phyloP scores from a whole-genome alignment of 176 grass and related monocot species.

The Bonia amplexicaulis region DNA sequence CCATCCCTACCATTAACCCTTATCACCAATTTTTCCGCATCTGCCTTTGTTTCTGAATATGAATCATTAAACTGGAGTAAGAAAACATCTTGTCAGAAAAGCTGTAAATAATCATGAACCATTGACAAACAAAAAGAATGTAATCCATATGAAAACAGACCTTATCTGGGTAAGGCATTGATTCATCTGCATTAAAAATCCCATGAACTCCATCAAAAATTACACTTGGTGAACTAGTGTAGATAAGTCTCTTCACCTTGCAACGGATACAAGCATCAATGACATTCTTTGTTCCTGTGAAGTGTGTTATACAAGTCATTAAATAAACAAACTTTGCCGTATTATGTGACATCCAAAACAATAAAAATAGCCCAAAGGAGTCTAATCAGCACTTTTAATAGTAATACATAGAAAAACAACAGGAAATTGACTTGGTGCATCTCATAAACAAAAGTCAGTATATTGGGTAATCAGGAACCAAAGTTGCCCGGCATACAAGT shows the following conservation, averaged over 20 bases:
- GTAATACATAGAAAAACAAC: background rate
- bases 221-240: conserved; percentile 97
- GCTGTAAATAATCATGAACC: background rate
- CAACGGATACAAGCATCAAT: conserved; percentile 75
- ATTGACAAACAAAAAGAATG: conserved; percentile 27
- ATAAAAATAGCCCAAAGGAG: background rate
- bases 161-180: conserved; percentile 84
- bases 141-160: conserved; percentile 29
- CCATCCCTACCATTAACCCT: conserved; percentile 74
- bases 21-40: conserved; percentile 86
- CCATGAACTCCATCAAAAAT: conserved; percentile 91
- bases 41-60: conserved; percentile 98
- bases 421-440: conserved; percentile 7
- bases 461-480: conserved; percentile 1
- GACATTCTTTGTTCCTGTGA: conserved; percentile 87
- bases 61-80: conserved; percentile 94
- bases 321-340: background rate
- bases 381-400: background rate
- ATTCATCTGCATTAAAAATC: conserved; percentile 85
- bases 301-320: conserved; percentile 9
- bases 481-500: conserved; percentile 10
- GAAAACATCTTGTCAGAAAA: conserved; percentile 45
- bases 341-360: background rate
- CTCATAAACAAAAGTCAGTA: background rate
- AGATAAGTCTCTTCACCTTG: conserved; percentile 92